These are phyloP conservation scores for Phytopythium montanum DNA, from an alignment of 352 stramenopile species.

Conservation along the genomic window DNA sequence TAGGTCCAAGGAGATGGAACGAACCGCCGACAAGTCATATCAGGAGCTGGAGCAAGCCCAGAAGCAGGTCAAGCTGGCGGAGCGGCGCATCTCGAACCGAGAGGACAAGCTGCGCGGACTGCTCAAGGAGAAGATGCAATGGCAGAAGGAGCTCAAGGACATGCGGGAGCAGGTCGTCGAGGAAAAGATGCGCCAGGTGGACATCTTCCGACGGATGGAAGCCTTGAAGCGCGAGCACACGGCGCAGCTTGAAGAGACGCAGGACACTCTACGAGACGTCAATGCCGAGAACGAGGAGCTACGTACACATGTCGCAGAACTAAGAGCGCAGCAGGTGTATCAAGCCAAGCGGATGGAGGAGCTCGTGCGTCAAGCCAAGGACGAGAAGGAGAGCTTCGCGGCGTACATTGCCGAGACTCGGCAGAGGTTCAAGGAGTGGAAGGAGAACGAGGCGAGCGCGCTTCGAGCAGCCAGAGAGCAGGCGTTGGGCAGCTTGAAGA, in stretches of 20 bases:
- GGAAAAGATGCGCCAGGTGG: constrained; percentile 71
- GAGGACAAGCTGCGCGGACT: constrained; percentile 59
- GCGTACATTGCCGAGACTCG: constrained; percentile 47
- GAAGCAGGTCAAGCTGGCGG: constrained; percentile 56
- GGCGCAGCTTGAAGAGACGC: constrained; percentile 31
- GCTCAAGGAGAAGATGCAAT: constrained; percentile 69
- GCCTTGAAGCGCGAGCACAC: constrained; percentile 37
- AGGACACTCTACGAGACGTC: constrained; percentile 18
- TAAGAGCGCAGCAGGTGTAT: constrained; percentile 36
- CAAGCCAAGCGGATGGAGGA: constrained; percentile 53
- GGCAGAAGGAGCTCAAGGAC: constrained; percentile 61
- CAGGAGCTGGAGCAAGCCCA: constrained; percentile 45
- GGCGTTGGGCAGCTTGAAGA: constrained; percentile 41
- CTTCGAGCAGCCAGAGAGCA: constrained; percentile 42
- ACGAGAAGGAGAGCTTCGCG: constrained; percentile 58
- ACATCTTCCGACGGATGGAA: constrained; percentile 56
- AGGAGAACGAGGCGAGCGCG: constrained; percentile 39
- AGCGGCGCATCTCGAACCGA: constrained; percentile 48
- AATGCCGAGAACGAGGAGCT: constrained; percentile 51
- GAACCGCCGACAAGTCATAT: constrained; percentile 37
- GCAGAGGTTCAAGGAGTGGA: constrained; percentile 64
- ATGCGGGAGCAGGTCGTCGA: constrained; percentile 55
- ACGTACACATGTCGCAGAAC: constrained; percentile 29
- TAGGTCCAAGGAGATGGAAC: constrained; percentile 45
- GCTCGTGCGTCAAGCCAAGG: constrained; percentile 32